These are phyloP conservation scores for Hygrophila difformis DNA, from an alignment of 257 asterid species.

Conservation along the genomic window DNA sequence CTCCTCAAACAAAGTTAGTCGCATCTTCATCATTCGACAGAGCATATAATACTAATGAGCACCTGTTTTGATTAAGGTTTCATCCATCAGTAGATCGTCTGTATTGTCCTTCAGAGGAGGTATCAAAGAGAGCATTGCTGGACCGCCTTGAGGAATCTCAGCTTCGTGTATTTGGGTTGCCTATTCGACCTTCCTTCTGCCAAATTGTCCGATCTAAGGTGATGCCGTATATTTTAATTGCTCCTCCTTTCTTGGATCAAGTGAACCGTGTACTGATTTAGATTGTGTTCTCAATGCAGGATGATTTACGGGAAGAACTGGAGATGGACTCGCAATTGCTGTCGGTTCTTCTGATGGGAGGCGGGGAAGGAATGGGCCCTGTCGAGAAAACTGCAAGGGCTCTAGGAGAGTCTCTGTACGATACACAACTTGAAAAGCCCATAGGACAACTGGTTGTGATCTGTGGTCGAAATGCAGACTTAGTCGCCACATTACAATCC, in stretches of 20 bases:
- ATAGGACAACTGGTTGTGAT: constrained; percentile 73
- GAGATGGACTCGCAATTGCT: constrained; percentile 75
- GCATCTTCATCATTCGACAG: not conserved
- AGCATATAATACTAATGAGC: no score
- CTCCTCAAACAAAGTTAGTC: not conserved
- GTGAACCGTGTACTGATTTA: no score
- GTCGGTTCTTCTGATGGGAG: constrained; percentile 92
- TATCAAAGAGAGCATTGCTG: constrained; percentile 67
- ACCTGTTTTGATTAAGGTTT: constrained; percentile 44
- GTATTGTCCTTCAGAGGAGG: constrained; percentile 86
- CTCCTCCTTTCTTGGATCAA: no score
- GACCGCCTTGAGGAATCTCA: constrained; percentile 81
- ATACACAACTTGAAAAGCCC: constrained; percentile 52
- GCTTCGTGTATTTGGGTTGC: constrained; percentile 73
- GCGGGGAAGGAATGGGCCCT: constrained; percentile 99
- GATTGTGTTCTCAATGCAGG: constrained; percentile 22
- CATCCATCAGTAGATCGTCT: constrained; percentile 80
- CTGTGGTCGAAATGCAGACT: constrained; percentile 79
- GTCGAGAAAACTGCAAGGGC: constrained; percentile 91
- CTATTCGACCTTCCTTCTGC: constrained; percentile 82
- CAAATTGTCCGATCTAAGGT: constrained; percentile 70
- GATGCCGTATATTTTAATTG: not conserved
- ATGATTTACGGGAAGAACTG: constrained; percentile 63
- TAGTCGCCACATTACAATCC: constrained; percentile 48
- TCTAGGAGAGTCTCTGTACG: constrained; percentile 66